phyloP scores from a whole-genome alignment of 2,329 filamentous ascomycete species.

The Lasiodiplodia gonubiensis region DNA sequence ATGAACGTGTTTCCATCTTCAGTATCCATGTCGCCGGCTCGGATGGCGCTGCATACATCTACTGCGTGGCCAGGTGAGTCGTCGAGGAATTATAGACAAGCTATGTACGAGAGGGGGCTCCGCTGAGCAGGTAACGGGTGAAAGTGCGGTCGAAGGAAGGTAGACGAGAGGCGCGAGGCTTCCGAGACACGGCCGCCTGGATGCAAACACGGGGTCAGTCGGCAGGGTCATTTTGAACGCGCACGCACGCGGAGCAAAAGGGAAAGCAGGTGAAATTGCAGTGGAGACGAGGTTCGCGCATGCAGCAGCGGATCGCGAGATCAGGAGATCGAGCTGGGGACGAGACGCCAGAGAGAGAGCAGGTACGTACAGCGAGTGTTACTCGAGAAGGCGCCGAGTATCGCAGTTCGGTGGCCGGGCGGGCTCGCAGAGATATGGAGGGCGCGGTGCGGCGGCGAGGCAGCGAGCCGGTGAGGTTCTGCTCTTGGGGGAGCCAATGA shows the following conservation, averaged over 20 bases:
- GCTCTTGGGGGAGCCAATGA: conserved; percentile 26
- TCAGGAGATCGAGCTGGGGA: conserved; percentile 25
- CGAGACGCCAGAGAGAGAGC: conserved; percentile 11
- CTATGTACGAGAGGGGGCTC: conserved; percentile 20
- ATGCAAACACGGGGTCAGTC: conserved; percentile 25
- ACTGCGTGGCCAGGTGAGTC: conserved; percentile 23
- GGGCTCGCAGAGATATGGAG: conserved; percentile 20
- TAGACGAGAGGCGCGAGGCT: conserved; percentile 13
- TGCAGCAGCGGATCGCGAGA: conserved; percentile 21
- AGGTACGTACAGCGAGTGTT: conserved; percentile 25
- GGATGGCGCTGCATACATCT: conserved; percentile 22
- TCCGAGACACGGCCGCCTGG: conserved; percentile 25
- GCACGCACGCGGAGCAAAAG: conserved; percentile 24
- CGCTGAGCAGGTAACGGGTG: conserved; percentile 3
- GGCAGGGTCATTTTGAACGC: conserved; percentile 24
- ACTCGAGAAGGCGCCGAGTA: conserved; percentile 26
- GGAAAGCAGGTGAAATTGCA: conserved; percentile 28
- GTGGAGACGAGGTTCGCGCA: conserved; percentile 27
- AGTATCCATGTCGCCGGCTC: conserved; percentile 68
- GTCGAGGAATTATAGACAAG: conserved; percentile 21
- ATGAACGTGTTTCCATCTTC: conserved; percentile 90
- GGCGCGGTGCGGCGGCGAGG: conserved; percentile 16
- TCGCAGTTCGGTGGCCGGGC: conserved; percentile 5
- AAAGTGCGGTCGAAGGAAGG: conserved; percentile 7
- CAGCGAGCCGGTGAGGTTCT: conserved; percentile 25